These are phyloP conservation scores for Ilex paraguariensis DNA, from an alignment of 305 asterid genomes.

Conservation along the genomic window DNA sequence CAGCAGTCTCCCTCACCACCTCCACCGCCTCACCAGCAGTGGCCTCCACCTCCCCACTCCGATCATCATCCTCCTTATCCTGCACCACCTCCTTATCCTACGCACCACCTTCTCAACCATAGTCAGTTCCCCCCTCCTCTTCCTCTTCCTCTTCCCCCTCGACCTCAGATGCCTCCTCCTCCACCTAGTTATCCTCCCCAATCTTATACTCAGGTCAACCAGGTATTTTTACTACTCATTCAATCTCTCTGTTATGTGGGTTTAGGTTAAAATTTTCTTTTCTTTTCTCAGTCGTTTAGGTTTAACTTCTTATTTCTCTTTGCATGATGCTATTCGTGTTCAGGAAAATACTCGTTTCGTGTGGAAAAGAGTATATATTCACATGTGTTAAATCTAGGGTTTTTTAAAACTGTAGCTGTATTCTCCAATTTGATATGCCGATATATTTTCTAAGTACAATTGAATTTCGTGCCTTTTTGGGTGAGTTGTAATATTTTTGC, in stretches of 20 bases:
- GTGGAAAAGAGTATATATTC: no score
- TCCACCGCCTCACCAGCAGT: conserved; percentile 38
- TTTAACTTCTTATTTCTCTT: not conserved
- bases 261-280: not conserved
- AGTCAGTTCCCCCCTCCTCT: not conserved
- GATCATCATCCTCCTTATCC: conserved; percentile 36
- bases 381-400: no score
- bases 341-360: no score
- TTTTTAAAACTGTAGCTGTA: no score
- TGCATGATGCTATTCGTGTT: not conserved
- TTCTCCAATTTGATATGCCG: no score
- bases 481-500: no score
- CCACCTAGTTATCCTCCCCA: conserved; percentile 38
- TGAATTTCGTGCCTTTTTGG: no score
- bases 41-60: conserved; percentile 37
- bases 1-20: conserved; percentile 44
- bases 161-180: conserved; percentile 37
- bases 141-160: conserved; percentile 24
- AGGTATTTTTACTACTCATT: conserved; percentile 16
- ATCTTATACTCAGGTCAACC: conserved; percentile 54
- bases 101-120: conserved; percentile 20
- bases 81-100: conserved; percentile 28
- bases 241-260: not conserved
- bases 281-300: not conserved
- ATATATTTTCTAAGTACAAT: no score